Percentiles rank a stretch among this genome's conserved stretches.
These are phyloP conservation scores for Hansenula lynferdii DNA, from an alignment of 1,139 yeast genomes.

Conservation along the genomic window DNA sequence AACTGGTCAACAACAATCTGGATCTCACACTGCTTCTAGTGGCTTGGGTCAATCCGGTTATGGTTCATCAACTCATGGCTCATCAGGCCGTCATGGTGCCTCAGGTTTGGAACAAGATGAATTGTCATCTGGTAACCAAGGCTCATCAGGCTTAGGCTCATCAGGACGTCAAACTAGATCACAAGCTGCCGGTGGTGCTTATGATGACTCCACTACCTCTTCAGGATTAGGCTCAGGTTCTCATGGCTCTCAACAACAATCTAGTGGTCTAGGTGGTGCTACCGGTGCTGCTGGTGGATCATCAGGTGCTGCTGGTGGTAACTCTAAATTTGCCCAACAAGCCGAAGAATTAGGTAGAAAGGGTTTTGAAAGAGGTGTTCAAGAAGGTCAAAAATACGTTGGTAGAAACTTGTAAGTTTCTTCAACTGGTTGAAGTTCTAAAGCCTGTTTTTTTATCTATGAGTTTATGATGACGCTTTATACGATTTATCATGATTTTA, in stretches of 20 bases:
- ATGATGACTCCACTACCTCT: not conserved
- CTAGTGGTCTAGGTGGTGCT: slow-evolving; percentile 1
- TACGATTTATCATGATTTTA: not conserved
- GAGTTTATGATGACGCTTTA: not conserved
- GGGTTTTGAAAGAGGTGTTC: slow-evolving; percentile 16
- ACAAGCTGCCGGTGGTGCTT: slow-evolving; percentile 10
- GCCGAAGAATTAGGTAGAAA: slow-evolving; percentile 17
- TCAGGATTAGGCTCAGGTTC: not conserved
- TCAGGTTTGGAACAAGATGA: not conserved
- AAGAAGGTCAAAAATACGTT: slow-evolving; percentile 21
- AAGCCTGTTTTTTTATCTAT: slow-evolving; percentile 24
- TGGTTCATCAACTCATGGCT: not conserved
- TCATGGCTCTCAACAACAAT: slow-evolving; percentile 1
- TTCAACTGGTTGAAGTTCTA: not conserved
- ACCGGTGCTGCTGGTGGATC: slow-evolving; percentile 1
- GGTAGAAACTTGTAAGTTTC: slow-evolving; percentile 2
- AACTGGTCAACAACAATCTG: too few species aligned
- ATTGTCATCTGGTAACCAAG: not conserved
- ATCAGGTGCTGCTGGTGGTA: slow-evolving; percentile 4
- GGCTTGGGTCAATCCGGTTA: not conserved
- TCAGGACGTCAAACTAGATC: slow-evolving; percentile 20
- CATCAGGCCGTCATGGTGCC: slow-evolving; percentile 1
- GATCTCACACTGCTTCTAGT: not conserved
- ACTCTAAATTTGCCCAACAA: slow-evolving; percentile 11
- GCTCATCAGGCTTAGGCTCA: not conserved